Evolutionary conservation across 2,329 filamentous ascomycete species (phyloP), one percentile per base, ranked within the genome.

Genomic region (Cordyceps sp.): DNA sequence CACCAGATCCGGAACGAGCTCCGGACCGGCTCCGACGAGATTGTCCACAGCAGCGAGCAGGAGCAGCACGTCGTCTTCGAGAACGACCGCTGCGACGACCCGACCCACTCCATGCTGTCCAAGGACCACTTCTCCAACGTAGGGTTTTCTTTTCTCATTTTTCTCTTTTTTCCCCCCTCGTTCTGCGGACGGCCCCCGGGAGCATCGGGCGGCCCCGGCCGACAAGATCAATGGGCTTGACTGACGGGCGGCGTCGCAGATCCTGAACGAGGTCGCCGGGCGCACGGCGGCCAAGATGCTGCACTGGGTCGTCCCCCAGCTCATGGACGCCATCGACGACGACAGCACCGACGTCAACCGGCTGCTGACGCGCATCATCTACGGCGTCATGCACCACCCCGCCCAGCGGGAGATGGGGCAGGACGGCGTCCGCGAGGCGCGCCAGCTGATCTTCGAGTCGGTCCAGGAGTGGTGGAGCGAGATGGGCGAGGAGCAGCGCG

Each of bases 81-180:
- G 28, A 76, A 94, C 41, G 78, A 92, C 47, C 39, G 68, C 32
- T 79, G 62, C 39, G 74, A 73, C 15, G 78, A 94, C 47, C 88
- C 86, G 0, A 94, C 86, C 2, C 86, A 94, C 59, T 92, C 83
- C 15, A 93, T 93, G 86, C 62, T 94, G 32, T 85, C 84, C 36
- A 94, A 94, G 60, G 86, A 94, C 46, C 86, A 94, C 56, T 94
- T 94, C 54, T 81, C 78, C 40, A 92, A 92, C 48, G 64, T 78
- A 52, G 55, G 64, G 44, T 16, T 5, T 13, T 5, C 12, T 14
- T 10, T n/a, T 4, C 10, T n/a, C n/a, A n/a, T n/a, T n/a, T n/a
- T n/a, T n/a, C n/a, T n/a, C n/a, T n/a, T n/a, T n/a, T n/a, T n/a
- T n/a, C n/a, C n/a, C n/a, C n/a, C n/a, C n/a, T n/a, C n/a, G n/a